Conservation (phyloP, 495 filamentous ascomycete species). For the Copromyces sp. region DNA sequence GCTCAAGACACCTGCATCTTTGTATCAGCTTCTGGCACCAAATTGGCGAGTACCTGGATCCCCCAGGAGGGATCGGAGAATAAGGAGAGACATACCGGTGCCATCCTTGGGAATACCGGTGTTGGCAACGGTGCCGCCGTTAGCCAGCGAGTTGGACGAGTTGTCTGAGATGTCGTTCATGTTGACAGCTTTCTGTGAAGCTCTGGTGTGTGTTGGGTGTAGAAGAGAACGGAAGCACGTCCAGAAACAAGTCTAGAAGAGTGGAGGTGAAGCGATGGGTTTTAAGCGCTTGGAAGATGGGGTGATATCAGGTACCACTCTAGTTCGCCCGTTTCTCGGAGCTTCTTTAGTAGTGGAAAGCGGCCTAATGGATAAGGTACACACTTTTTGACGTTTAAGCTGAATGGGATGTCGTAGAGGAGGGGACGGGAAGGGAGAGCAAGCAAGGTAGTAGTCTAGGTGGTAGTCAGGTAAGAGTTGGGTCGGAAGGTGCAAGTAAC, state of each 20-base stretch:
- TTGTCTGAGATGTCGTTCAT: conserved; percentile 30
- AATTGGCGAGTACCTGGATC: background rate
- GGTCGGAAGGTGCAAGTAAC: background rate
- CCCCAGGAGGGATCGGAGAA: background rate
- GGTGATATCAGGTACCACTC: background rate
- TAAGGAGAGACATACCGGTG: conserved; percentile 27
- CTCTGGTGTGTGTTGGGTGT: background rate
- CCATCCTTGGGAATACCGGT: conserved; percentile 35
- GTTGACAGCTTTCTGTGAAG: conserved; percentile 6
- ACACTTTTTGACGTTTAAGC: background rate
- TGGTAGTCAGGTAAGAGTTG: background rate
- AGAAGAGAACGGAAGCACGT: background rate
- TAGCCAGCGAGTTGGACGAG: conserved; percentile 29
- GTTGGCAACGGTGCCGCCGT: conserved; percentile 18
- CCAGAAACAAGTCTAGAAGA: background rate
- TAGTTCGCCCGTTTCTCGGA: background rate
- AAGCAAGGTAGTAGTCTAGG: background rate
- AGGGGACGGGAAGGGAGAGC: background rate
- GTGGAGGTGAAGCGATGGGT: background rate
- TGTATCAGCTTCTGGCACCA: conserved; percentile 9
- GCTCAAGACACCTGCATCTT: conserved; percentile 60
- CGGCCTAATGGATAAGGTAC: background rate
- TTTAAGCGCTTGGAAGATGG: background rate
- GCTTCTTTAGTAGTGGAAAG: background rate
- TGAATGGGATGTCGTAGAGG: background rate